phyloP scores from a whole-genome alignment of 805 yeast genomes.

The Suhomyces canberraensis region DNA sequence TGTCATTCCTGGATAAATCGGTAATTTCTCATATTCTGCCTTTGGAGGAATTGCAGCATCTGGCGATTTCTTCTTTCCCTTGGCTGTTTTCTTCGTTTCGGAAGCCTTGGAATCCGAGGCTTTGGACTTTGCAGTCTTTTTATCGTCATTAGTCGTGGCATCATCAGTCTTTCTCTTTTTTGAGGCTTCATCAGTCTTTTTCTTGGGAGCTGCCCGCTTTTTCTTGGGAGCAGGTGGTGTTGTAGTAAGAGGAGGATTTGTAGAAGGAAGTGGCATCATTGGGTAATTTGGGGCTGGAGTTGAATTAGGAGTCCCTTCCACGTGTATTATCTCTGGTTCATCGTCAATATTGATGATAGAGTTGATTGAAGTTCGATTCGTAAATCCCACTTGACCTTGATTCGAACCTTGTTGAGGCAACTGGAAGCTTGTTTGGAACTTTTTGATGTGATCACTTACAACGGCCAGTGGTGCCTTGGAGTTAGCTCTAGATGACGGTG shows the following conservation, averaged over 20 bases:
- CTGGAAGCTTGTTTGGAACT: slow-evolving; percentile 32
- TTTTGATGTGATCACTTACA: slow-evolving; percentile 24
- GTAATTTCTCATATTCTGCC: slow-evolving; percentile 12
- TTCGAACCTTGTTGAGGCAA: slow-evolving; percentile 4
- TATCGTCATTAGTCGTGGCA: slow-evolving; percentile 6
- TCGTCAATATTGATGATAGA: slow-evolving; percentile 40
- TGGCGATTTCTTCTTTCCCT: slow-evolving; percentile 19
- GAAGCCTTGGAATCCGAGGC: slow-evolving; percentile 9
- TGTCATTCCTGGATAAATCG: slow-evolving; percentile 20
- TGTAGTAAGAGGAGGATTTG: slow-evolving; percentile 7
- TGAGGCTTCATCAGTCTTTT: slow-evolving; percentile 3
- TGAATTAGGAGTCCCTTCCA: not conserved
- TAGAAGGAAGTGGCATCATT: not conserved
- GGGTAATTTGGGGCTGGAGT: slow-evolving; percentile 3
- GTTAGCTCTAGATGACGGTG: slow-evolving; percentile 3
- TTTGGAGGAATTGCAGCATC: slow-evolving; percentile 9
- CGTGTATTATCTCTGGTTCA: slow-evolving; percentile 9
- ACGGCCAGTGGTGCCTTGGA: slow-evolving; percentile 2
- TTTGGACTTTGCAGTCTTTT: slow-evolving; percentile 9
- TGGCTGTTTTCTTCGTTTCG: slow-evolving; percentile 5
- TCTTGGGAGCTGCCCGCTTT: slow-evolving; percentile 5
- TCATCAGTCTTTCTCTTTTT: slow-evolving; percentile 9
- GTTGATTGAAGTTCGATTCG: slow-evolving; percentile 36
- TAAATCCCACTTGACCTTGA: slow-evolving; percentile 3
- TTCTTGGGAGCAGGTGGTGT: slow-evolving; percentile 12